Evolutionary conservation across 441 rosid species (phyloP), one percentile per base, ranked within the genome.

Genomic region (Eutrema salsugineum): DNA sequence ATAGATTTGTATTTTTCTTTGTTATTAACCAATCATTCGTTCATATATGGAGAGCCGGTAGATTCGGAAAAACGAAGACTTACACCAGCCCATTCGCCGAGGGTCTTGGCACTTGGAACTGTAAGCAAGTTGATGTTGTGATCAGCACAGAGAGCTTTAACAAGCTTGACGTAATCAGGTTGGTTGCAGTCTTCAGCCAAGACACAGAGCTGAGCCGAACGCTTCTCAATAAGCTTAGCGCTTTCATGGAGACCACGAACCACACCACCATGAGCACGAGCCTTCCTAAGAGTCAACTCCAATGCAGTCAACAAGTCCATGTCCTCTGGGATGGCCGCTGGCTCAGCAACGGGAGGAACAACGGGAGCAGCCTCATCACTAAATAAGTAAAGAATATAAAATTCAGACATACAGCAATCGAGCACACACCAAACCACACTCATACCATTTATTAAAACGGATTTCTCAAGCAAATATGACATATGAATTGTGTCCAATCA

Each of bases 81-180:
- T 82, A 94, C 99, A 46, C 99, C 99, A 73, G 97, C 97, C 99
- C 99, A 94, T 72, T 94, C 97, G 24, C 99, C 99, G 0, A 91
- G 97, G 43, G 95, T 82, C 77, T 91, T 90, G 22, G 97, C 92
- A 80, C 89, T 87, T 12, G 97, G 97, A 20, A 88, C 97, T 0
- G 84, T 83, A 48, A 94, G 63, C 75, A 94, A 69, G 58, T 80
- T 81, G 12, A 88, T 86, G 15, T 80, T 81, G 79, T 88, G 97
- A 57, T 91, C 97, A 53, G 83, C 87, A 22, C 99, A 94, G 20
- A 94, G 97, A n/a, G 89, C 93, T 71, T 91, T 94, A 5, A 91
- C 97, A 71, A 94, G 83, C 77, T 94, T 87, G 35, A 91, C 82
- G 50, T 90, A 91, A 64, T 91, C 97, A 61, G 97, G 90, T 63